phyloP scores from a whole-genome alignment of 768 basidiomycete genomes.

The Botryobasidium botryosum region DNA sequence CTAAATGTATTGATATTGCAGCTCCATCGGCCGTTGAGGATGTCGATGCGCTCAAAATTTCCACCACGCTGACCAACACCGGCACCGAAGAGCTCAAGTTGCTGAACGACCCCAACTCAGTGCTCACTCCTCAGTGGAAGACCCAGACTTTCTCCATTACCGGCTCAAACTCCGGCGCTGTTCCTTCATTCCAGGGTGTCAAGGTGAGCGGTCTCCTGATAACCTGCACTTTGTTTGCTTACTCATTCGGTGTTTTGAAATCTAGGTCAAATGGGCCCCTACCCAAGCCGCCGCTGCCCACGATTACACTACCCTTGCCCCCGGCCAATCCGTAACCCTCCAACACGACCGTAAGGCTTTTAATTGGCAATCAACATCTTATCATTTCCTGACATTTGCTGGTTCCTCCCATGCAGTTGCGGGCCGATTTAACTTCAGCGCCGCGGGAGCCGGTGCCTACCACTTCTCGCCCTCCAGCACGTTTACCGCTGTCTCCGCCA shows the following conservation, averaged over 20 bases:
- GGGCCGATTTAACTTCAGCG: background rate
- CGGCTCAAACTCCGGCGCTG: background rate
- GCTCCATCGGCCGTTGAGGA: too few relatives aligned
- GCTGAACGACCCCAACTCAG: constrained; percentile 2
- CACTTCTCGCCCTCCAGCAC: background rate
- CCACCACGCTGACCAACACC: constrained; percentile 7
- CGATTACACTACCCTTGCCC: background rate
- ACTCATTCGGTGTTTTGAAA: too few relatives aligned
- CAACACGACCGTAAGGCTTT: background rate
- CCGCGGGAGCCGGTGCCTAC: background rate
- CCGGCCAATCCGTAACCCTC: background rate
- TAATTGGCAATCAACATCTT: background rate
- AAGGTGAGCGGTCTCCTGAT: too few relatives aligned
- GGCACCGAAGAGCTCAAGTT: constrained; percentile 1
- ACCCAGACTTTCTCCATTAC: constrained; percentile 2
- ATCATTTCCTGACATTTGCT: background rate
- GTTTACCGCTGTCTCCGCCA: background rate
- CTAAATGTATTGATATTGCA: too few relatives aligned
- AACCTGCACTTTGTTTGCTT: too few relatives aligned
- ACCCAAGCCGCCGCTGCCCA: background rate
- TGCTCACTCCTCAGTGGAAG: constrained; percentile 7
- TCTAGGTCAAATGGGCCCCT: too few relatives aligned
- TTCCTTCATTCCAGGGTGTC: constrained; percentile 2
- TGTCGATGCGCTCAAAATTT: too few relatives aligned
- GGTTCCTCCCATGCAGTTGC: background rate